phyloP scores from a whole-genome alignment of 257 asterid genomes.

The Solanum tacnaense region DNA sequence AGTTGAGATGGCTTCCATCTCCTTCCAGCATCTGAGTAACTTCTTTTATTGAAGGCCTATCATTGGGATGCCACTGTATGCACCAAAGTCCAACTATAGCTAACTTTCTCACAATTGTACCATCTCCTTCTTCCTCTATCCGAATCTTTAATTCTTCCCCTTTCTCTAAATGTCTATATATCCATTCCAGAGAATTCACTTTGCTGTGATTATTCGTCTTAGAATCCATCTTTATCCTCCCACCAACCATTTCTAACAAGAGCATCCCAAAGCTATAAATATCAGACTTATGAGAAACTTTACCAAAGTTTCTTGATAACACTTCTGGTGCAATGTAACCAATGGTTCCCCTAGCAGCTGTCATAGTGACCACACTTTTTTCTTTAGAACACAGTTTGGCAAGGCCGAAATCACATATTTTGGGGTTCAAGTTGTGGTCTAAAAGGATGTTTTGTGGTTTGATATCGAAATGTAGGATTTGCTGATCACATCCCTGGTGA shows the following conservation, averaged over 20 bases:
- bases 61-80: neutral
- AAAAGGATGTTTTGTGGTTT: neutral
- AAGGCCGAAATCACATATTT: neutral
- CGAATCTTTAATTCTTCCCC: neutral
- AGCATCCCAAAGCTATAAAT: neutral
- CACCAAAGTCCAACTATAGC: neutral
- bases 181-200: neutral
- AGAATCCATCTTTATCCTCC: neutral
- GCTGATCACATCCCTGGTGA: slow-evolving; percentile 1
- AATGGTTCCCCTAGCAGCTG: neutral
- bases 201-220: neutral
- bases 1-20: neutral
- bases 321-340: neutral
- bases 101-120: too few relatives aligned
- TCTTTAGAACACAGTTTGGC: neutral
- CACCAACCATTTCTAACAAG: neutral
- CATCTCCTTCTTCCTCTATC: neutral
- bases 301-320: neutral
- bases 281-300: neutral
- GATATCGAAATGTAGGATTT: neutral
- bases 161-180: neutral
- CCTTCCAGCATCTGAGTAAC: neutral
- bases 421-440: neutral
- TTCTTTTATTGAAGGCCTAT: neutral
- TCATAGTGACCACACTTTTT: neutral